Base-by-base conservation (phyloP, 768 basidiomycete genomes). In the Trametes meyenii region DNA sequence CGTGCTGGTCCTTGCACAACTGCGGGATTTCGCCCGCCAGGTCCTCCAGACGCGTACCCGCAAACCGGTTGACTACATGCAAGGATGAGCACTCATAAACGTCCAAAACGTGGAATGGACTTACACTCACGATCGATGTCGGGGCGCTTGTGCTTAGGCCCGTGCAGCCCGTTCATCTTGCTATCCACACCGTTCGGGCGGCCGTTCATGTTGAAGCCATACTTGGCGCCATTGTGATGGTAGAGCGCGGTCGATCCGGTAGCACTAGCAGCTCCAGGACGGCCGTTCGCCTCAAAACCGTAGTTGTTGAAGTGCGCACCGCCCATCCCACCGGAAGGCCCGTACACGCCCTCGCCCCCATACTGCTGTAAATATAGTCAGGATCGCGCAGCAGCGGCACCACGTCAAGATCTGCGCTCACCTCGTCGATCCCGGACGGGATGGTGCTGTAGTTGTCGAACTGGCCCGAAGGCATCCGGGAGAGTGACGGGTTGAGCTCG, bases 1-100 rank as follows among this genome's bases (percentile, higher is more conserved):
- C 97, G 74, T 98, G 96, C 75, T 99, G 97, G 75, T 99, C 97
- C 74, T 98, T 98, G 85, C 97, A 98, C 17, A 99, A 77, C 0
- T 85, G 80, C 14, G 94, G 87, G 61, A 99, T 96, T 75, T 99
- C 96, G 60, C 96, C 96, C 66, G 91, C 89, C 23, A 99, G 78
- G 70, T 99, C 97, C 72, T 99, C 97, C 55, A 99, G 81, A 44
- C 95, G 88, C 33, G 94, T 96, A 7, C 96, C 96, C 33, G 96
- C 89, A 72, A 98, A 99, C 5, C 97, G 89, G 78, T 99, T 99
- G 76, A 96, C 95, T 95, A 55, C 0, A 46, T 54, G 35, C 8
- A 45, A 42, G n/a, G 29, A 26, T 23, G 33, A 55, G 54, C 33
- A 23, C 35, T 10, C 53, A 29, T 48, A 19, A 40, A 24, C n/a